A percentile compares a stretch with the other conserved stretches of the same genome.
phyloP scores from a whole-genome alignment of 306 rosid genomes.

The Cucurbita pepo region DNA sequence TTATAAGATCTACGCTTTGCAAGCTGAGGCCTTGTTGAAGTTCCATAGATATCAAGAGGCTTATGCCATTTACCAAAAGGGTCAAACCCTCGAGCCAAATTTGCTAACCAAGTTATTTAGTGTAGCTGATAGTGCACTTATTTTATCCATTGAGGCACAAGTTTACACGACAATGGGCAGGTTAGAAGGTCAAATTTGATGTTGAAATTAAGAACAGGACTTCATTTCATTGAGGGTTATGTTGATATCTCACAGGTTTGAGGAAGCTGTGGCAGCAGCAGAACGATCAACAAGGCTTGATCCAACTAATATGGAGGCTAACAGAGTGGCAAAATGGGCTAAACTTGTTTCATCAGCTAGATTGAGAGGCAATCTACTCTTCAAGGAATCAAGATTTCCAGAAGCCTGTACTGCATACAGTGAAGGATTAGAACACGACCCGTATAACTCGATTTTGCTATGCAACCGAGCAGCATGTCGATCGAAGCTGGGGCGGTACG shows the following conservation, averaged over 20 bases:
- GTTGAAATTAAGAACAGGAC: not conserved
- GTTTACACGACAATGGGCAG: slow-evolving; percentile 70
- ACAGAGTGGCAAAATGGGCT: slow-evolving; percentile 39
- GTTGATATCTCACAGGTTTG: slow-evolving; percentile 39
- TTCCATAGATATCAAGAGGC: slow-evolving; percentile 71
- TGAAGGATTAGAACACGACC: slow-evolving; percentile 73
- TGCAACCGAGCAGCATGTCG: slow-evolving; percentile 96
- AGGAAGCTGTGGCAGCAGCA: slow-evolving; percentile 57
- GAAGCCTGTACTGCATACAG: slow-evolving; percentile 60
- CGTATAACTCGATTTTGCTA: slow-evolving; percentile 54
- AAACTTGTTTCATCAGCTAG: slow-evolving; percentile 53
- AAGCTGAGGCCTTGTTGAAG: slow-evolving; percentile 72
- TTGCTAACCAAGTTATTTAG: slow-evolving; percentile 46
- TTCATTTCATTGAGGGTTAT: not conserved
- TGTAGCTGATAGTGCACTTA: slow-evolving; percentile 27
- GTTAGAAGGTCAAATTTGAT: slow-evolving; percentile 19
- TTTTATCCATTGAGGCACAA: slow-evolving; percentile 48
- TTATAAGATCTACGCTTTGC: slow-evolving; percentile 65
- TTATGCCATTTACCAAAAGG: slow-evolving; percentile 34
- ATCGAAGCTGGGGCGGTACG: slow-evolving; percentile 70
- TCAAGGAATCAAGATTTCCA: slow-evolving; percentile 55
- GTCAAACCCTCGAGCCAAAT: slow-evolving; percentile 38
- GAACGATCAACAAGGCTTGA: slow-evolving; percentile 48
- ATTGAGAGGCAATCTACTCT: slow-evolving; percentile 73
- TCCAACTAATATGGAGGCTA: slow-evolving; percentile 43